Evolutionary conservation across 208 protist genomes (phyloP), one percentile per base, ranked within the genome.

Genomic region (Crithidia expoeki): DNA sequence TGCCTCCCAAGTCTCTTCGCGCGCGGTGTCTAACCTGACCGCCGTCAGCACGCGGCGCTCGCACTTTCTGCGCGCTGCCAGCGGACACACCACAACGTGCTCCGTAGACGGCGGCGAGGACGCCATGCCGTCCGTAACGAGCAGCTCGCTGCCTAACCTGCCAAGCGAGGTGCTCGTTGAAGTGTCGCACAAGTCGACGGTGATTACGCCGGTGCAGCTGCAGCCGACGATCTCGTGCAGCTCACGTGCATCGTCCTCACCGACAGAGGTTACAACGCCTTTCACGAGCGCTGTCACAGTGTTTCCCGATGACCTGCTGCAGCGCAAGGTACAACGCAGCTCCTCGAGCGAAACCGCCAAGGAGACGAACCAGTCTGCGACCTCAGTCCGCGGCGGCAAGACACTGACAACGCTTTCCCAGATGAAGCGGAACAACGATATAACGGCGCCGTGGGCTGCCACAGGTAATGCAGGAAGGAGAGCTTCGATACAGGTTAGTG

Each of bases 301-400:
- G 21, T 56, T 62, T 16, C 21, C 34, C 6, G 44, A 34, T n/a
- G 76, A 83, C 33, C 77, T 72, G 36, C 77, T 83, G 52, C 72
- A 79, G 46, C 72, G 42, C 61, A 83, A 83, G 40, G 65, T 77
- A 25, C 52, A 40, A n/a, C 57, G 55, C 23, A 36, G 44, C 17
- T 32, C 23, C 1, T 72, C 68, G 12, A 65, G 28, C 53, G 56
- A 46, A 1, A 55, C 44, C 14, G 21, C 46, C 12, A 51, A 14
- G 30, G 59, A 65, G 46, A 46, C 44, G 10, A 53, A 50, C 25
- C 57, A 27, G 5, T 63, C 40, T 27, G 14, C 42, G 6, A 21
- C 27, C 16, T 63, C 57, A 11, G 57, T 27, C 12, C 40, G 27
- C 40, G 36, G 57, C 42, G 57, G 25, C 38, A 23, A 12, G 38